A percentile compares a stretch with the other conserved stretches of the same genome.
Evolutionary conservation across 2,329 filamentous ascomycete genomes (phyloP).

Genomic region (Phyllosticta citribraziliensis): DNA sequence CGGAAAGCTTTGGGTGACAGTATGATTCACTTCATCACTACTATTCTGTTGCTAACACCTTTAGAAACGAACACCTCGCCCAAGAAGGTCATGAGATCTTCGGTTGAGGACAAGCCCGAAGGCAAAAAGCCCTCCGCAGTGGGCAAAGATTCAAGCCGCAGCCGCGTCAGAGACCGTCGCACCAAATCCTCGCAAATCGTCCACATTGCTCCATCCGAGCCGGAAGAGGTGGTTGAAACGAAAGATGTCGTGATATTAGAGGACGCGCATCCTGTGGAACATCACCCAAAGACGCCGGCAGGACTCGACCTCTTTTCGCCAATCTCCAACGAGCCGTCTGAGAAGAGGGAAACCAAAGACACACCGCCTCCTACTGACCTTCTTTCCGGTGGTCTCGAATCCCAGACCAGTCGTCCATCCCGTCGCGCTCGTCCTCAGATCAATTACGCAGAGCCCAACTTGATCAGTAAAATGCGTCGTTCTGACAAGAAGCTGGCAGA

Average conservation of each 20-base stretch:
- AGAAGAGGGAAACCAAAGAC: not conserved
- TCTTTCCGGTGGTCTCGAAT: not conserved
- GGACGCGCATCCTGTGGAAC: constrained; percentile 12
- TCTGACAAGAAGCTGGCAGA: constrained; percentile 38
- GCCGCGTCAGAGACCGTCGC: constrained; percentile 11
- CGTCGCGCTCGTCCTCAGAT: constrained; percentile 37
- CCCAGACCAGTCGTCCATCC: constrained; percentile 25
- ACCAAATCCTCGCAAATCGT: constrained; percentile 10
- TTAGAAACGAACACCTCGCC: constrained; percentile 28
- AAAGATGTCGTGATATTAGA: not conserved
- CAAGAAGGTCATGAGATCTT: constrained; percentile 15
- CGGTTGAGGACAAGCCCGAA: constrained; percentile 9
- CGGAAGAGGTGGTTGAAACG: not conserved
- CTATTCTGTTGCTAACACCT: not conserved
- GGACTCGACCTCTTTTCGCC: constrained; percentile 33
- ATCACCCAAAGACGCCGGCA: constrained; percentile 31
- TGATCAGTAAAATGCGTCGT: constrained; percentile 40
- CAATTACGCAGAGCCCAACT: constrained; percentile 40
- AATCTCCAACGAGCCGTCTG: constrained; percentile 31
- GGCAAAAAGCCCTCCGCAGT: constrained; percentile 12
- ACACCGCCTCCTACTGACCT: not conserved
- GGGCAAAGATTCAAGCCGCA: not conserved
- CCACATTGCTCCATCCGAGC: constrained; percentile 1
- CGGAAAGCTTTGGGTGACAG: constrained; percentile 34
- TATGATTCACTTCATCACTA: constrained; percentile 15